Evolutionary conservation across 106 monocot species (phyloP), one percentile per base, ranked within the genome.

Genomic region (Iris macrosiphon): DNA sequence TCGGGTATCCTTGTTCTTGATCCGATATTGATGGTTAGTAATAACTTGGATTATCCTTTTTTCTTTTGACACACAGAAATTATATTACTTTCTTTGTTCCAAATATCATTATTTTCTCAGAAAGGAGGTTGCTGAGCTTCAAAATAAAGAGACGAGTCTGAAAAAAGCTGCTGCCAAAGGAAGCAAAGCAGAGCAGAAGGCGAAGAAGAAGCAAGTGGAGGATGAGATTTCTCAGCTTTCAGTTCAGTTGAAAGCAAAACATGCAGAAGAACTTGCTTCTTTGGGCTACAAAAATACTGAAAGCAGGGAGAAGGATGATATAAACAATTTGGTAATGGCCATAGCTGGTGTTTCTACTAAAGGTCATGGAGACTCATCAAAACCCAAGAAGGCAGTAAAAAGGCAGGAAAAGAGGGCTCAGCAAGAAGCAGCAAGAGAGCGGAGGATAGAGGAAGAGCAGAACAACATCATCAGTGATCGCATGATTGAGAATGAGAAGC

Each of bases 151-250:
- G 39, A 53, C 74, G 33, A 45, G 30, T 31, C 45, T 80, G 14
- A 89, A 89, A 52, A 89, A 84, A 76, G 77, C 59, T 15, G 81
- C 77, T 31, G 84, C 89, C 8, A 89, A 77, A 49, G 89, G 89
- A 4, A 89, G 89, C 74, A 89, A 89, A 65, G 89, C 89, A 15
- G 89, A 89, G 55, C 89, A 89, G 57, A 89, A 84, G 46, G 77
- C 80, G 8, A 89, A 89, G 69, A 89, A 84, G 66, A 89, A 89
- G 74, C 76, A 80, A 31, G 84, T 84, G 9, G 89, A 89, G 52
- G 77, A 84, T 52, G 84, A 80, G 27, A 80, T 89, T 33, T 84
- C 80, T n/a, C 55, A 37, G 15, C 65, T 77, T 14, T 61, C 52
- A 25, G 43, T 76, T 5, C 40, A 74, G 23, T 61, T 89, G 14